Evolutionary conservation across 1,284 basidiomycete species (phyloP).

Genomic region (Naganishia liquefaciens): DNA sequence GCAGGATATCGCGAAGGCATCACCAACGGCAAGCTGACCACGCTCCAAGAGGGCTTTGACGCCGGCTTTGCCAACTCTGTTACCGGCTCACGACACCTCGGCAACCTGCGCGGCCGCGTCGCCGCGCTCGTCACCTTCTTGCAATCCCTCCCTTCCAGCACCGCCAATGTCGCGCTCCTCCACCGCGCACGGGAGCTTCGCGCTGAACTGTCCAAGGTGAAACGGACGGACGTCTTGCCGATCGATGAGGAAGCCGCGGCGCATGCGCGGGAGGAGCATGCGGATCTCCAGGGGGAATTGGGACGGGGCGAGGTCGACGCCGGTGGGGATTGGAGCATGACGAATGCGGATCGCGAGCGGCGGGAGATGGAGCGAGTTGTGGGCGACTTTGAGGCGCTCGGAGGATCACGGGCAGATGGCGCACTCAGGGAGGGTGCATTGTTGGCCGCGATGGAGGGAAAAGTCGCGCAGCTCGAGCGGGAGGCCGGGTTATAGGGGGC

Average conservation of each 20-base stretch:
- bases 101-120: constrained; percentile 55
- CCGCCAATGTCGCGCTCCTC: constrained; percentile 65
- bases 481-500: constrained; percentile 16
- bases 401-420: constrained; percentile 45
- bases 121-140: constrained; percentile 49
- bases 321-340: constrained; percentile 62
- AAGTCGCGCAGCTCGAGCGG: constrained; percentile 57
- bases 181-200: constrained; percentile 63
- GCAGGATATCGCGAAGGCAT: constrained; percentile 62
- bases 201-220: constrained; percentile 41
- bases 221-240: constrained; percentile 45
- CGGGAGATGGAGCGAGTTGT: constrained; percentile 58
- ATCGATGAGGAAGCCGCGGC: constrained; percentile 46
- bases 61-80: constrained; percentile 55
- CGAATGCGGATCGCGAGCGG: constrained; percentile 40
- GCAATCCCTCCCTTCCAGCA: constrained; percentile 36
- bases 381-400: constrained; percentile 41
- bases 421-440: constrained; percentile 56
- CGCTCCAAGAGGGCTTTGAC: constrained; percentile 59
- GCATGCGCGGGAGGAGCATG: constrained; percentile 48
- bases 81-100: constrained; percentile 53
- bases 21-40: constrained; percentile 57
- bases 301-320: constrained; percentile 54
- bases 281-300: constrained; percentile 14
- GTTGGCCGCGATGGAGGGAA: constrained; percentile 49